Conservation (phyloP, 1,284 basidiomycete species). For the Puccinia coronata region DNA sequence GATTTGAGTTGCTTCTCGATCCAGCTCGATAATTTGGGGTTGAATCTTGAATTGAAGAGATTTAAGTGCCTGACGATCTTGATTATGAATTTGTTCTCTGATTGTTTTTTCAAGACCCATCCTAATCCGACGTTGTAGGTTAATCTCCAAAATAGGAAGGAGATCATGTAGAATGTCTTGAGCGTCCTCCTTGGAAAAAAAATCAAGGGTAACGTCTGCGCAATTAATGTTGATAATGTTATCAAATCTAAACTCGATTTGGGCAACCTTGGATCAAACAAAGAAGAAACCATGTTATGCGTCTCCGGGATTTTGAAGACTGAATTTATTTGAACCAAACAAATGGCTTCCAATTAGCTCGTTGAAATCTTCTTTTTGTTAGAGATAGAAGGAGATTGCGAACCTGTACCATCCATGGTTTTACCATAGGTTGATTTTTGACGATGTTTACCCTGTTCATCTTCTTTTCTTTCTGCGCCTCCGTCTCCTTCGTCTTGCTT, state of each 20-base stretch:
- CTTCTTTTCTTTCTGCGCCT: not conserved
- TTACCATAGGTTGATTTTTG: slow-evolving; percentile 24
- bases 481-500: not conserved
- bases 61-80: slow-evolving; percentile 59
- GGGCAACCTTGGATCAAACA: slow-evolving; percentile 82
- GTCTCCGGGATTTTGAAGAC: slow-evolving; percentile 94
- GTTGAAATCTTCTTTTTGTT: no score
- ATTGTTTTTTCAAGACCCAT: slow-evolving; percentile 85
- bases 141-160: slow-evolving; percentile 89
- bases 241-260: slow-evolving; percentile 90
- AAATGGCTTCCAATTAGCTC: not conserved
- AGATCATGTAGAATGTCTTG: slow-evolving; percentile 73
- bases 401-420: slow-evolving; percentile 32
- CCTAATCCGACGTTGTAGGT: slow-evolving; percentile 92
- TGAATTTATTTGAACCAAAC: slow-evolving; percentile 56
- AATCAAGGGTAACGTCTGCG: slow-evolving; percentile 78
- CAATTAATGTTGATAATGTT: slow-evolving; percentile 74
- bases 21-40: slow-evolving; percentile 62
- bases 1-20: slow-evolving; percentile 65
- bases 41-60: slow-evolving; percentile 16
- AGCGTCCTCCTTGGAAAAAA: slow-evolving; percentile 64
- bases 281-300: slow-evolving; percentile 85
- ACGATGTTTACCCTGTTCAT: slow-evolving; percentile 19
- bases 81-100: slow-evolving; percentile 63
- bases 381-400: not conserved